phyloP scores from a whole-genome alignment of 352 stramenopile species.

The Phytophthora podocarpi region DNA sequence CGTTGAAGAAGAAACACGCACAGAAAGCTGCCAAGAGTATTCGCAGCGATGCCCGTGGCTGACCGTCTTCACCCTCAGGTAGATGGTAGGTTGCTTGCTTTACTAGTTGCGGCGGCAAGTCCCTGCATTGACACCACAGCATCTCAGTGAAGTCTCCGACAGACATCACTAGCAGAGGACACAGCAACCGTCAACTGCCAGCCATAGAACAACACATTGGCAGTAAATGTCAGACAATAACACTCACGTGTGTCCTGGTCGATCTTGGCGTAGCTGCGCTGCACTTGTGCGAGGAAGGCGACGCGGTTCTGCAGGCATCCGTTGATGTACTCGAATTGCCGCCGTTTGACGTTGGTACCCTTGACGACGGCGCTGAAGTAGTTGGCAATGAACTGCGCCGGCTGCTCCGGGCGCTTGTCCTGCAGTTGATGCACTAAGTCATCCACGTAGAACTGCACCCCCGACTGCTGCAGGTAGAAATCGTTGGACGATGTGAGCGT shows the following conservation, averaged over 20 bases:
- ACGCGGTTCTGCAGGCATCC: conserved; percentile 57
- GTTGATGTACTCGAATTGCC: conserved; percentile 59
- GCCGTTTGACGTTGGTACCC: conserved; percentile 44
- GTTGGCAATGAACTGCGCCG: conserved; percentile 42
- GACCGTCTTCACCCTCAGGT: conserved; percentile 35
- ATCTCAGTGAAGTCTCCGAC: conserved; percentile 66
- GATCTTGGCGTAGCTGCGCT: conserved; percentile 43
- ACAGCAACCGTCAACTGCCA: too few relatives aligned
- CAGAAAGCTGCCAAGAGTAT: conserved; percentile 44
- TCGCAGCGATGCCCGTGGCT: conserved; percentile 30
- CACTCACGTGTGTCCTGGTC: conserved; percentile 44
- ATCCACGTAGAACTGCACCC: conserved; percentile 60
- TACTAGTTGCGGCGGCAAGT: conserved; percentile 50
- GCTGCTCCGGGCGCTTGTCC: conserved; percentile 49
- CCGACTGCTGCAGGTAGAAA: conserved; percentile 58
- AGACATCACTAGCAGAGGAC: conserved; percentile 55
- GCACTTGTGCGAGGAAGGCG: conserved; percentile 52
- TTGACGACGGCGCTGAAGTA: conserved; percentile 48
- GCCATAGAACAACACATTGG: too few relatives aligned
- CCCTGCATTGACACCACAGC: conserved; percentile 58
- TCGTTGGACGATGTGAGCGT: conserved; percentile 30
- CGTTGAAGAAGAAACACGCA: conserved; percentile 59
- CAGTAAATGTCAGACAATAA: too few relatives aligned
- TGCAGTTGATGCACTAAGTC: conserved; percentile 59
- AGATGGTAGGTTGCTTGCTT: conserved; percentile 50